Evolutionary conservation across 441 rosid genomes (phyloP).

Genomic region (Gossypium davidsonii): DNA sequence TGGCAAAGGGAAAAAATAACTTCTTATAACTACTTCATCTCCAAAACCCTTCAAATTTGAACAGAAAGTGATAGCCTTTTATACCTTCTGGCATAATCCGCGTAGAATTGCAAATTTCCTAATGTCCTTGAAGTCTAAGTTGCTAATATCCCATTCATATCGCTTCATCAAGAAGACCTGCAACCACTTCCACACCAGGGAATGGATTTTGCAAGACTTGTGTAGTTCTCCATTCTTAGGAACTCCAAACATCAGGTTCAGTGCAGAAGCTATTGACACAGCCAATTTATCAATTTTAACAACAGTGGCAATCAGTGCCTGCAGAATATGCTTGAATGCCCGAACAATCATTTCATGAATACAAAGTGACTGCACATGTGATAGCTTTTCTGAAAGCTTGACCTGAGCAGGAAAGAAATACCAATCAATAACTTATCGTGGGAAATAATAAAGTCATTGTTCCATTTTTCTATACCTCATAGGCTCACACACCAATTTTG

Average conservation of each 20-base stretch:
- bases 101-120: conserved; percentile 64
- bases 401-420: conserved; percentile 36
- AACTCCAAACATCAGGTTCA: conserved; percentile 66
- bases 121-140: conserved; percentile 56
- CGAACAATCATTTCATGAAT: conserved; percentile 76
- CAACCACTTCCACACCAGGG: conserved; percentile 59
- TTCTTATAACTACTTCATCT: conserved; percentile 9
- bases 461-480: neutral
- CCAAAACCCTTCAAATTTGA: conserved; percentile 2
- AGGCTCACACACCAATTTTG: neutral
- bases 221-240: conserved; percentile 31
- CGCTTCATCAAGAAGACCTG: conserved; percentile 57
- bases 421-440: neutral
- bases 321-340: conserved; percentile 65
- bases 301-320: conserved; percentile 54
- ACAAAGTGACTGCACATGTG: conserved; percentile 68
- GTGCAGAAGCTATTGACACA: conserved; percentile 48
- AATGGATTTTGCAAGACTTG: conserved; percentile 38
- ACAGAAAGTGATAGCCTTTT: neutral
- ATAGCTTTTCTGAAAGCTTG: conserved; percentile 62
- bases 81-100: conserved; percentile 73
- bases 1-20: neutral
- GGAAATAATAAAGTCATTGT: neutral
- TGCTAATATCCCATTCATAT: conserved; percentile 57
- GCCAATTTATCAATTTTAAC: conserved; percentile 44